Evolutionary conservation across 2,329 filamentous ascomycete genomes (phyloP).

Genomic region (Incumbomyces lentus): DNA sequence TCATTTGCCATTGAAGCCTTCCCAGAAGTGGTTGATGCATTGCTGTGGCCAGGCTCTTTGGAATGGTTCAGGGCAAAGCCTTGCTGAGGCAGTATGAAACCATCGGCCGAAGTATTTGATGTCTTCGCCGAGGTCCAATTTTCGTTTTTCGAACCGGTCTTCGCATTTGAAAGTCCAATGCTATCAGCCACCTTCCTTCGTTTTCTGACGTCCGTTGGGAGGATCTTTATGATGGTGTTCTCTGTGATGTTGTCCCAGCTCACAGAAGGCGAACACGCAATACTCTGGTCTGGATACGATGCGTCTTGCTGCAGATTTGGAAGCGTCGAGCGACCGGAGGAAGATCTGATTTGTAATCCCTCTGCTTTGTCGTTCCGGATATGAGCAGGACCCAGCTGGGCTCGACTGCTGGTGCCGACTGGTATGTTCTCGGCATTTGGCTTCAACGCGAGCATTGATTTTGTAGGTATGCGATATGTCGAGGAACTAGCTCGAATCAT

Average conservation of each 20-base stretch:
- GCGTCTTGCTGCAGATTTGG: neutral
- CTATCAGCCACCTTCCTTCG: slow-evolving; percentile 9
- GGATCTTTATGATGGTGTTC: slow-evolving; percentile 1
- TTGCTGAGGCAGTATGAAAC: too few species aligned
- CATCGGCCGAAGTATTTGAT: neutral
- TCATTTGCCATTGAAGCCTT: neutral
- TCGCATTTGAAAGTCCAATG: slow-evolving; percentile 23
- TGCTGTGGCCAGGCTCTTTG: too few species aligned
- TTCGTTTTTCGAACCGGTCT: slow-evolving; percentile 42
- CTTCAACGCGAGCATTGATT: slow-evolving; percentile 9
- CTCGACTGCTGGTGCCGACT: slow-evolving; percentile 8
- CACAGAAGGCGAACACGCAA: neutral
- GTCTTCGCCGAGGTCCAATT: slow-evolving; percentile 58
- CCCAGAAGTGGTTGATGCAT: neutral
- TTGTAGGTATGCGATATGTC: slow-evolving; percentile 9
- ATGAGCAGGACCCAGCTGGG: slow-evolving; percentile 7
- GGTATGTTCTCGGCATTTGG: slow-evolving; percentile 12
- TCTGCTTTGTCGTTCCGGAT: neutral
- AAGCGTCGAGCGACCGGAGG: neutral
- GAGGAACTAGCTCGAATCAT: slow-evolving; percentile 16
- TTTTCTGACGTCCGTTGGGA: slow-evolving; percentile 4
- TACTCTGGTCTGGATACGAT: too few species aligned
- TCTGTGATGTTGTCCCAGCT: slow-evolving; percentile 1
- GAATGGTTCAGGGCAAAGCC: too few species aligned
- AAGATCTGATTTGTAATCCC: neutral